These are phyloP conservation scores for Chlorella sorokiniana DNA, from an alignment of 139 green algal species.

Conservation along the genomic window DNA sequence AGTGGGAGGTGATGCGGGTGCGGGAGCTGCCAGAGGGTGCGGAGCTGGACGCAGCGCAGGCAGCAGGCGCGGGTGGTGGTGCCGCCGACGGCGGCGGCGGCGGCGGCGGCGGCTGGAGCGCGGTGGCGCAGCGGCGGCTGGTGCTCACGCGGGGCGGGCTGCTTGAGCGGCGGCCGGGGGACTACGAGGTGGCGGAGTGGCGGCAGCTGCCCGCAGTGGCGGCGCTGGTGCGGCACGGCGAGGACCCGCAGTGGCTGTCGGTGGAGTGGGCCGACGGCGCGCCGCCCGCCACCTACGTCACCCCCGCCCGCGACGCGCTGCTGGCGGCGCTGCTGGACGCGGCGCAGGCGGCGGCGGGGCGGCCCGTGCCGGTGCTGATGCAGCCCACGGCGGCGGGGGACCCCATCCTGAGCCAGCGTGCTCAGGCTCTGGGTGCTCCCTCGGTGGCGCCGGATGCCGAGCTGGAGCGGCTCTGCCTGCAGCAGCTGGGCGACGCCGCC, in stretches of 20 bases:
- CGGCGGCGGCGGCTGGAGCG: constrained; percentile 3
- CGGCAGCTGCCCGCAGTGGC: constrained; percentile 48
- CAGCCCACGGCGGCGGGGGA: constrained; percentile 63
- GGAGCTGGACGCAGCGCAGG: neutral
- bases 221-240: constrained; percentile 52
- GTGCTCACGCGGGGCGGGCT: constrained; percentile 67
- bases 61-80: neutral
- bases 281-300: constrained; percentile 61
- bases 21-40: constrained; percentile 19
- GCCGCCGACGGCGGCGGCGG: neutral
- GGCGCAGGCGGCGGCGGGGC: constrained; percentile 58
- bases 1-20: constrained; percentile 67
- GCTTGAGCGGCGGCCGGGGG: constrained; percentile 64
- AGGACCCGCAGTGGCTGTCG: constrained; percentile 75
- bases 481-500: constrained; percentile 38
- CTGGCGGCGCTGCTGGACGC: constrained; percentile 72
- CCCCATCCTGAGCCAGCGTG: constrained; percentile 41
- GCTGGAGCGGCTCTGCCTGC: constrained; percentile 65
- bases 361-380: constrained; percentile 64
- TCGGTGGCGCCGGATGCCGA: constrained; percentile 56
- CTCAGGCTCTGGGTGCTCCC: constrained; percentile 2
- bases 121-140: constrained; percentile 53
- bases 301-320: constrained; percentile 69
- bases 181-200: constrained; percentile 61
- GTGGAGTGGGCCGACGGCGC: constrained; percentile 79